Evolutionary conservation across 2,329 filamentous ascomycete species (phyloP).

Genomic region (Beauveria bassiana): DNA sequence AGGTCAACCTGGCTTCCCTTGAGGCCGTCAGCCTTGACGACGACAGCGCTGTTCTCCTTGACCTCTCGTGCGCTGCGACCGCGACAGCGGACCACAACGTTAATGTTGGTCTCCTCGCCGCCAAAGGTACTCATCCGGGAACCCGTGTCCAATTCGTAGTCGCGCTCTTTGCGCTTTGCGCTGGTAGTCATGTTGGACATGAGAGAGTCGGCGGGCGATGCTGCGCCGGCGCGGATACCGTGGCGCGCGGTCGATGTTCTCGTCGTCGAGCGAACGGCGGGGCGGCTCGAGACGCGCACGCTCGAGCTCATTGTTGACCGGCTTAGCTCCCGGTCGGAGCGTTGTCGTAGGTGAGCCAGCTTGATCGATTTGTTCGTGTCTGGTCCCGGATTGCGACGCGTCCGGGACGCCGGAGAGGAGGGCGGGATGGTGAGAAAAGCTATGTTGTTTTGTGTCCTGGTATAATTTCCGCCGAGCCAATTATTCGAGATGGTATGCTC

Average conservation of each 20-base stretch:
- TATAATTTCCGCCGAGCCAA: background rate
- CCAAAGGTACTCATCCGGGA: constrained; percentile 10
- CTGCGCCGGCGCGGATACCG: constrained; percentile 31
- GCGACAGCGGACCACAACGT: constrained; percentile 90
- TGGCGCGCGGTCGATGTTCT: constrained; percentile 20
- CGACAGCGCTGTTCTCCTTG: constrained; percentile 87
- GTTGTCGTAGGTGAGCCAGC: constrained; percentile 28
- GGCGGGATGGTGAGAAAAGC: background rate
- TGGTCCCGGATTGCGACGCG: constrained; percentile 9
- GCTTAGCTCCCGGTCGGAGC: constrained; percentile 30
- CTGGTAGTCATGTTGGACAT: constrained; percentile 50
- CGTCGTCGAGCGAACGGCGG: constrained; percentile 17
- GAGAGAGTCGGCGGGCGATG: constrained; percentile 65
- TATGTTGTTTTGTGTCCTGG: background rate
- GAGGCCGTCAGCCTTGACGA: constrained; percentile 80
- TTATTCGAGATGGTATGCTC: background rate
- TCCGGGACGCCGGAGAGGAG: constrained; percentile 7
- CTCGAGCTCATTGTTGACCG: constrained; percentile 27
- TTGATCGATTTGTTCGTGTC: constrained; percentile 16
- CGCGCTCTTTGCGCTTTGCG: constrained; percentile 78
- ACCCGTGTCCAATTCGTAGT: constrained; percentile 58
- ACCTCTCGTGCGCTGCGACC: constrained; percentile 90
- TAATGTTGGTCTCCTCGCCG: constrained; percentile 84
- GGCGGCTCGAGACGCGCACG: constrained; percentile 17
- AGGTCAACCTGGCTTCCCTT: constrained; percentile 78